These are phyloP conservation scores for Quercus mongolica DNA, from an alignment of 306 rosid species.

Conservation along the genomic window DNA sequence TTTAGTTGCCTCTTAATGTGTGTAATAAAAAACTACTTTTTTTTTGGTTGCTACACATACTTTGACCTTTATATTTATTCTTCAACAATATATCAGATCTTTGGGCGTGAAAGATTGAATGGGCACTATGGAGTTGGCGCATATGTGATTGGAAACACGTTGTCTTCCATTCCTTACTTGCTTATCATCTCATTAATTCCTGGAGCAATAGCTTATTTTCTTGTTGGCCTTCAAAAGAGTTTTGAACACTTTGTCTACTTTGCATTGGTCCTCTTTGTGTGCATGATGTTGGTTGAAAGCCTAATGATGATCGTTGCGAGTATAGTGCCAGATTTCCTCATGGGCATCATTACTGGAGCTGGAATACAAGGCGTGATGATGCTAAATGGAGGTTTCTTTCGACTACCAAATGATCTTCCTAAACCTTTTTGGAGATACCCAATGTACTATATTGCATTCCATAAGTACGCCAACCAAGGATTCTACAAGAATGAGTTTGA, in stretches of 20 bases:
- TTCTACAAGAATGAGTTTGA: conserved; percentile 64
- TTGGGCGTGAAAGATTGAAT: conserved; percentile 54
- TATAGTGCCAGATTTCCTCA: conserved; percentile 45
- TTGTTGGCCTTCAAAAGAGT: conserved; percentile 47
- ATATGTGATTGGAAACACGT: conserved; percentile 41
- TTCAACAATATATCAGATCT: conserved; percentile 29
- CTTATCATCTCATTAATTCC: conserved; percentile 48
- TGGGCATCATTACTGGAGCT: conserved; percentile 52
- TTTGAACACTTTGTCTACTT: conserved; percentile 40
- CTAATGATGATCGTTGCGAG: conserved; percentile 69
- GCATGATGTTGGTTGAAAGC: conserved; percentile 55
- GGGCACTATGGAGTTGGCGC: conserved; percentile 61
- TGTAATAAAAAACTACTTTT: too few species aligned
- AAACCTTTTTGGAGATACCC: conserved; percentile 64
- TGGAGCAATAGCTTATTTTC: conserved; percentile 46
- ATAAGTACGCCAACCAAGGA: conserved; percentile 63
- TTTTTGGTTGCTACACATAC: background rate
- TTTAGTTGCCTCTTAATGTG: too few species aligned
- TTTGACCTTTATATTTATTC: background rate
- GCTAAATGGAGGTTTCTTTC: conserved; percentile 62
- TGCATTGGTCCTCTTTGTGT: conserved; percentile 31
- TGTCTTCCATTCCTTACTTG: conserved; percentile 49
- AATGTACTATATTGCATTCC: conserved; percentile 54
- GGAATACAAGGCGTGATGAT: conserved; percentile 65
- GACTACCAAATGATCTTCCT: conserved; percentile 57